Percentiles rank a stretch among this genome's conserved stretches.
Conservation (phyloP, 257 asterid species). For the Ajuga chamaepitys region DNA sequence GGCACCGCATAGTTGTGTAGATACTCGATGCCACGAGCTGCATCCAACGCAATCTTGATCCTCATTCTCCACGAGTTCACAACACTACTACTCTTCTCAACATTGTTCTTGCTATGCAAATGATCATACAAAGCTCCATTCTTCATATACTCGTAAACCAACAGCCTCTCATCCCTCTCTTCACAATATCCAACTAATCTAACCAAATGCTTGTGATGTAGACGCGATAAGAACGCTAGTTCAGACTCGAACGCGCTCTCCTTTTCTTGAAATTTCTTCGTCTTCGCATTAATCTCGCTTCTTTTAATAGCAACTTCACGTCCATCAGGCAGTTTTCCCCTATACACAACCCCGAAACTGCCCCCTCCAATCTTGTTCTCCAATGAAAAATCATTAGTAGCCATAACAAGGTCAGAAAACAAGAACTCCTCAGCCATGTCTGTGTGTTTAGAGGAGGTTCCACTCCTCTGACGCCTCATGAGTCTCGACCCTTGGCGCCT, state of each 20-base stretch:
- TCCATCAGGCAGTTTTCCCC: slow-evolving; percentile 59
- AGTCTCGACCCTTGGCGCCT: slow-evolving; percentile 72
- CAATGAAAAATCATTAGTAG: slow-evolving; percentile 52
- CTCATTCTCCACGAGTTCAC: slow-evolving; percentile 80
- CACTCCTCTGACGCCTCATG: slow-evolving; percentile 86
- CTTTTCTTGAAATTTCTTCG: slow-evolving; percentile 69
- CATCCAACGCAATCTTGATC: slow-evolving; percentile 69
- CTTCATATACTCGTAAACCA: slow-evolving; percentile 83
- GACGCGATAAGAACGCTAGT: slow-evolving; percentile 64
- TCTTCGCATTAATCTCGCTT: slow-evolving; percentile 45
- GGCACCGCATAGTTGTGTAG: slow-evolving; percentile 84
- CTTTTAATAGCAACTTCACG: slow-evolving; percentile 82
- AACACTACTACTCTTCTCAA: slow-evolving; percentile 35
- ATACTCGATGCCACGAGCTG: slow-evolving; percentile 82
- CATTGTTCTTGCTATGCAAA: slow-evolving; percentile 51
- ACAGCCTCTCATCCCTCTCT: slow-evolving; percentile 66
- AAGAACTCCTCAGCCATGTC: slow-evolving; percentile 70
- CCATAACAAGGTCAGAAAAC: slow-evolving; percentile 52
- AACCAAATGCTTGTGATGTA: slow-evolving; percentile 92
- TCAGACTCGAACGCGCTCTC: slow-evolving; percentile 86
- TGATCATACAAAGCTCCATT: slow-evolving; percentile 83
- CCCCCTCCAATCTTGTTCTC: slow-evolving; percentile 83
- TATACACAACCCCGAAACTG: slow-evolving; percentile 76
- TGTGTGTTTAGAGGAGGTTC: slow-evolving; percentile 57
- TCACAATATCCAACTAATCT: slow-evolving; percentile 70